Conservation (phyloP, 371 early-diverging fungal species). For the Saksenaea oblongispora region DNA sequence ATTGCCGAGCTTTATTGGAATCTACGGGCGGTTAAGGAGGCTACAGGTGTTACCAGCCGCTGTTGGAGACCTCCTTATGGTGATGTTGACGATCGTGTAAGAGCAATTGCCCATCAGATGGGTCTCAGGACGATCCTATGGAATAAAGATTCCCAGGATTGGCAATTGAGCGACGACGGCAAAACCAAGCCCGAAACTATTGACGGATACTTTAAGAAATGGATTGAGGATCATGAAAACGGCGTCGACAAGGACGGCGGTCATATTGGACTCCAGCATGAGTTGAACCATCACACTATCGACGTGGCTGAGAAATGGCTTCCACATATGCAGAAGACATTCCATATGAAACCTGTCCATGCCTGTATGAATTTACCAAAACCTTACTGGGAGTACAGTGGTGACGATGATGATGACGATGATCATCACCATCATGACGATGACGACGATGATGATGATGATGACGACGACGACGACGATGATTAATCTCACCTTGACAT, state of each 20-base stretch:
- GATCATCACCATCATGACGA: not conserved
- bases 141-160: slow-evolving; percentile 35
- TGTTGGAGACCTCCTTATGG: slow-evolving; percentile 57
- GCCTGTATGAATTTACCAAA: slow-evolving; percentile 42
- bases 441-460: not conserved
- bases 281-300: slow-evolving; percentile 47
- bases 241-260: slow-evolving; percentile 34
- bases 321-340: slow-evolving; percentile 35
- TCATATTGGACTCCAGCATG: slow-evolving; percentile 55
- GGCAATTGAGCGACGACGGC: slow-evolving; percentile 33
- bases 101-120: slow-evolving; percentile 41
- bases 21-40: slow-evolving; percentile 46
- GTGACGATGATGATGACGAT: not conserved
- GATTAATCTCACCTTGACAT: too few species aligned
- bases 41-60: slow-evolving; percentile 43
- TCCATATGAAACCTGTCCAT: slow-evolving; percentile 44
- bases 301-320: slow-evolving; percentile 46
- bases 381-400: slow-evolving; percentile 48
- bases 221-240: slow-evolving; percentile 31
- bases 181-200: slow-evolving; percentile 19
- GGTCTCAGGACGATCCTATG: slow-evolving; percentile 39
- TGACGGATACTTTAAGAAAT: slow-evolving; percentile 39
- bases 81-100: slow-evolving; percentile 52
- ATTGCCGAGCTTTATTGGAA: slow-evolving; percentile 55
- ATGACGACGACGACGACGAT: not conserved